Percentiles rank a stretch among this genome's conserved stretches.
Conservation (phyloP, 257 asterid genomes). For the Avicennia marina region DNA sequence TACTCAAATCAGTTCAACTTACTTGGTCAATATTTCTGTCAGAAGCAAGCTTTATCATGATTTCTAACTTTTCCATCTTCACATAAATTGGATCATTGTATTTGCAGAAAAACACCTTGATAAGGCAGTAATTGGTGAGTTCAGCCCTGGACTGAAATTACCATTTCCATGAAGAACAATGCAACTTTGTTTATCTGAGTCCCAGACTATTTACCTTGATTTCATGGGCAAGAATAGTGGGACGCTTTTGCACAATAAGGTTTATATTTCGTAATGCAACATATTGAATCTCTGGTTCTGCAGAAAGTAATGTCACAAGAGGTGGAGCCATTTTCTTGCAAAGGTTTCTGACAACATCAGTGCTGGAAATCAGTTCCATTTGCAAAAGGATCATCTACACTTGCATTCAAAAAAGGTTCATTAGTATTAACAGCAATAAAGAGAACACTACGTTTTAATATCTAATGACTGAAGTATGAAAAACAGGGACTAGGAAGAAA, state of each 20-base stretch:
- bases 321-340: slow-evolving; percentile 99
- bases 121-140: slow-evolving; percentile 15
- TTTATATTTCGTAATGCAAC: slow-evolving; percentile 94
- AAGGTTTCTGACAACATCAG: slow-evolving; percentile 93
- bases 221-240: slow-evolving; percentile 97
- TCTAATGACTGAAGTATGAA: no score
- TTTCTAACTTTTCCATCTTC: slow-evolving; percentile 97
- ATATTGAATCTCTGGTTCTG: slow-evolving; percentile 94
- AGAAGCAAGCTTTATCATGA: slow-evolving; percentile 99
- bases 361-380: slow-evolving; percentile 98
- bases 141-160: slow-evolving; percentile 5
- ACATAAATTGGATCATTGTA: slow-evolving; percentile 98
- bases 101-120: slow-evolving; percentile 95
- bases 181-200: slow-evolving; percentile 1
- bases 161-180: slow-evolving; percentile 10
- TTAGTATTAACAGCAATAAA: not conserved
- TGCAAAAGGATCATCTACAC: slow-evolving; percentile 97
- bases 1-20: slow-evolving; percentile 22
- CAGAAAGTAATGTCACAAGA: slow-evolving; percentile 94
- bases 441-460: not conserved
- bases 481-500: no score
- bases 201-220: slow-evolving; percentile 55
- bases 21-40: slow-evolving; percentile 98
- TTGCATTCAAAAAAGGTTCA: slow-evolving; percentile 16
- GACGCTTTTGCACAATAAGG: slow-evolving; percentile 93